Percentiles rank a stretch among this genome's conserved stretches.
These are phyloP conservation scores for Nigrospora oryzae DNA, from an alignment of 2,329 filamentous ascomycete species.

Conservation along the genomic window DNA sequence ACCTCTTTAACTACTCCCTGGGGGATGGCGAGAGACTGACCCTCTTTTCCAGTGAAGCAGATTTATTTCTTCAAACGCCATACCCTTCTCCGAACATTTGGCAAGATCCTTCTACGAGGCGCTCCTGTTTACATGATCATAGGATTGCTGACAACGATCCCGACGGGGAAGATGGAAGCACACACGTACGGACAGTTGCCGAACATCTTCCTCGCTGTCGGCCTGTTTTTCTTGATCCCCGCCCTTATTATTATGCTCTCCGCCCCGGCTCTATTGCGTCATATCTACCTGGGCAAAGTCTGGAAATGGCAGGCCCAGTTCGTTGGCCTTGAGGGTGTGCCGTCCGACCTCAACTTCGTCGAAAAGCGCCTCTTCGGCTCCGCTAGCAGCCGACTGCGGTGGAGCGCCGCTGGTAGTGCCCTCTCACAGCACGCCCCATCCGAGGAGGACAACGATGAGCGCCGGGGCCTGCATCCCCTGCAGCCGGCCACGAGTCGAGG, in stretches of 20 bases:
- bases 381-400: background rate
- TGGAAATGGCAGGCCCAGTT: slow-evolving; percentile 8
- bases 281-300: slow-evolving; percentile 8
- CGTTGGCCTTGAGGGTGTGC: slow-evolving; percentile 5
- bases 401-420: background rate
- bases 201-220: background rate
- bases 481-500: no score
- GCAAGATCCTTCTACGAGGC: slow-evolving; percentile 4
- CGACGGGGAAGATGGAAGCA: background rate
- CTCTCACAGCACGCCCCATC: background rate
- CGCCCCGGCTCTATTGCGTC: slow-evolving; percentile 1
- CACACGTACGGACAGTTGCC: no score
- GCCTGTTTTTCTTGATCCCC: background rate
- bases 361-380: background rate
- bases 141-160: background rate
- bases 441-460: background rate
- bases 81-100: slow-evolving; percentile 1
- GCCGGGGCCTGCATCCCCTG: background rate
- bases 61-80: slow-evolving; percentile 6
- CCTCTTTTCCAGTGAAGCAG: background rate
- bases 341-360: background rate
- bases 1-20: background rate
- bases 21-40: background rate
- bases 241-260: background rate
- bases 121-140: slow-evolving; percentile 3